Evolutionary conservation across 371 early-diverging fungal species (phyloP).

Genomic region (Quaeritorhiza haematococci): DNA sequence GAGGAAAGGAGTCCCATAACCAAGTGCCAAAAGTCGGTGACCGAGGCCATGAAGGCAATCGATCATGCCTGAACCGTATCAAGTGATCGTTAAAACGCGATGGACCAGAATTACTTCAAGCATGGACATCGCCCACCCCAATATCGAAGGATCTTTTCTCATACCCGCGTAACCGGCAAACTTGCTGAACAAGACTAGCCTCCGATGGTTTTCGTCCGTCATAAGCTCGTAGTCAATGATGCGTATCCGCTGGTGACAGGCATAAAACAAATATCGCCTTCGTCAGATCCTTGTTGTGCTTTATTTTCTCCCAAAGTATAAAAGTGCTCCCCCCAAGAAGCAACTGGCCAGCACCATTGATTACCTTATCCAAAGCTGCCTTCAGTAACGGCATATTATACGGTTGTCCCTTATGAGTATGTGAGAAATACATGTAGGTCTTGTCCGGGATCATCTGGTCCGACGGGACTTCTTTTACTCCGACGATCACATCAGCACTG

Average conservation of each 20-base stretch:
- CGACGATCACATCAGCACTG: slow-evolving; percentile 85
- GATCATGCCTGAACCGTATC: slow-evolving; percentile 84
- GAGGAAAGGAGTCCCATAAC: slow-evolving; percentile 91
- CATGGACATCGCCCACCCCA: not conserved
- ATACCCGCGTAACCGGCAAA: slow-evolving; percentile 94
- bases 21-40: slow-evolving; percentile 80
- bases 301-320: no score
- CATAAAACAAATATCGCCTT: slow-evolving; percentile 10
- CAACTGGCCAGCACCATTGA: not conserved
- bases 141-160: not conserved
- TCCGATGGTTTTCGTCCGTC: slow-evolving; percentile 67
- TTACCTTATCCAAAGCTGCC: slow-evolving; percentile 80
- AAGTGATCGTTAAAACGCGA: no score
- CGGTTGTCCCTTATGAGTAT: slow-evolving; percentile 92
- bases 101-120: not conserved
- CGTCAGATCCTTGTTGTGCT: no score
- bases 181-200: slow-evolving; percentile 87
- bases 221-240: slow-evolving; percentile 95
- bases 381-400: slow-evolving; percentile 92
- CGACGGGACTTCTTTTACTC: slow-evolving; percentile 95
- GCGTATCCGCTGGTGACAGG: slow-evolving; percentile 74
- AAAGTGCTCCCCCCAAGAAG: no score
- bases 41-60: slow-evolving; percentile 91
- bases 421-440: slow-evolving; percentile 92
- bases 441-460: slow-evolving; percentile 74